Evolutionary conservation across 2,329 filamentous ascomycete genomes (phyloP), one percentile per base, ranked within the genome.

Genomic region (Cercospora janseana): DNA sequence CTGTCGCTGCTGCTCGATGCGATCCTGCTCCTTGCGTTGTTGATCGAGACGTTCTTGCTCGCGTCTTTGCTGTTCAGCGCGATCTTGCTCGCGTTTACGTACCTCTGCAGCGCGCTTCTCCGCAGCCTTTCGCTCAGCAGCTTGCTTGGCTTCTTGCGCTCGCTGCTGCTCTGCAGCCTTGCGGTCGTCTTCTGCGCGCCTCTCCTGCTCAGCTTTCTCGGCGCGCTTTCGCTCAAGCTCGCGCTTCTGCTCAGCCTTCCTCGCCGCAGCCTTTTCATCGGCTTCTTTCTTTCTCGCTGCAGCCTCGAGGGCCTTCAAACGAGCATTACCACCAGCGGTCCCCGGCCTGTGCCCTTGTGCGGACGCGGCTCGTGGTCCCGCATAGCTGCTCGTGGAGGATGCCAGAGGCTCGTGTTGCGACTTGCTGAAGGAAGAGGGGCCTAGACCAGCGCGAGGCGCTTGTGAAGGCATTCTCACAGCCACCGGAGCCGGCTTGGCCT

Each of bases 211-310:
- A 53, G 86, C 83, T 59, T 85, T 83, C 12, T 80, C 81, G 40
- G 81, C 80, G 52, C 86, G 79, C 71, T 90, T 89, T 40, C 86
- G 83, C 65, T 95, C 89, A 26, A 87, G 73, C 61, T 94, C 88
- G 12, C 83, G 80, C 70, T 94, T 95, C 28, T 86, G 83, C 15
- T 94, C 87, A 6, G 85, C 83, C 63, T 88, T 92, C 42, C 85
- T 82, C 62, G 90, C 84, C 10, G 82, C 81, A 57, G 90, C 87
- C 40, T 83, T 82, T 65, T 94, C 88, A 61, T 95, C 90, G 66
- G 81, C 85, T 66, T 95, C 89, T 65, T 86, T 92, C 69, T 90
- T 91, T 63, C 83, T 85, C 29, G 88, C 86, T 2, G 86, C 88
- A 40, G 86, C 76, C 46, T 91, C 82, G 16, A 91, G 73, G 2